Evolutionary conservation across 2,329 filamentous ascomycete genomes (phyloP), one percentile per base, ranked within the genome.

Genomic region (Aspergillus quadrilineatus): DNA sequence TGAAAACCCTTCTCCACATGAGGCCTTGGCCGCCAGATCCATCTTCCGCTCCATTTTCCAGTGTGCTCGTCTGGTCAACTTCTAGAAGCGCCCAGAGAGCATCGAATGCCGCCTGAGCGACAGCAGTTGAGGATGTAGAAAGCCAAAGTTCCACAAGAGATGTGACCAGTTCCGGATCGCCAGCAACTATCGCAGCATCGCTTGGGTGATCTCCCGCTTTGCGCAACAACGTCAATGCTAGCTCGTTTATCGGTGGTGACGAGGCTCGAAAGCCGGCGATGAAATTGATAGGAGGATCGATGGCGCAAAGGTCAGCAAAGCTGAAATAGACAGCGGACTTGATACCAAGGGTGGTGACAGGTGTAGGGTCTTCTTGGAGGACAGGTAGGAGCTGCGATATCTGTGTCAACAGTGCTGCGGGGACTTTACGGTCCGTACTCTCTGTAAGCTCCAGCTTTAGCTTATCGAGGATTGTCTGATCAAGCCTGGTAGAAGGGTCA

Each of bases 1-100:
- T 77, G 63, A 88, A 87, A 0, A 87, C 62, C 15, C 85, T 80
- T 65, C 83, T 80, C 85, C 84, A 87, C 65, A 88, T 75, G 1
- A 85, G 70, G 0, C 80, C 81, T 60, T 82, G 79, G 4, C 79
- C 79, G 64, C 58, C 62, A 50, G 63, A 64, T 6, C 55, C 52
- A 10, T 67, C 65, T 36, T 66, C 63, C 7, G 54, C 66, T 14
- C 60, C 63, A 50, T 65, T 67, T 56, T 73, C 66, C 50, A 66
- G 61, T 17, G 63, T 65, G 55, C 63, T 74, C 26, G 69, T 66
- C 43, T 77, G 70, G 51, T 84, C 80, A 4, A 82, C 73, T 50
- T 78, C 76, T 34, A 87, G 66, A 1, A 87, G 71, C 6, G 77
- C 75, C 58, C 79, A 75, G 9, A 88, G 67, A 7, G 83, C 71